phyloP scores from a whole-genome alignment of 805 yeast genomes.

The Yamadazyma paraphyllophila region DNA sequence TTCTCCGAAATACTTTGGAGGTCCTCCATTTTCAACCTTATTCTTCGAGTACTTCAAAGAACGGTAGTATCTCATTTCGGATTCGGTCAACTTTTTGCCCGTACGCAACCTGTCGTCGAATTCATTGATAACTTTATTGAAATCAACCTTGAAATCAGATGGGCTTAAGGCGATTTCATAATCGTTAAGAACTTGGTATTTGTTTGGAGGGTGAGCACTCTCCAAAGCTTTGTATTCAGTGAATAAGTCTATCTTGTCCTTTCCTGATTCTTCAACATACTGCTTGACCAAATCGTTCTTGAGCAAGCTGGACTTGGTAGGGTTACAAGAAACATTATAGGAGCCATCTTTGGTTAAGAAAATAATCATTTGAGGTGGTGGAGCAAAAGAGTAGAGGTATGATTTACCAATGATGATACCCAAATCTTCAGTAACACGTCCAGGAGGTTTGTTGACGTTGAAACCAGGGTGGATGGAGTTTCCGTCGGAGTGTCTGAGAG shows the following conservation, averaged over 20 bases:
- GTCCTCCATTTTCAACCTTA: slow-evolving; percentile 25
- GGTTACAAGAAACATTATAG: slow-evolving; percentile 22
- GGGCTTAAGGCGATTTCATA: slow-evolving; percentile 27
- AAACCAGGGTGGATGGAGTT: slow-evolving; percentile 33
- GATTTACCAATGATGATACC: slow-evolving; percentile 35
- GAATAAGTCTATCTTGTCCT: slow-evolving; percentile 15
- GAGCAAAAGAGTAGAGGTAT: slow-evolving; percentile 41
- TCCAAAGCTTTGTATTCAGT: slow-evolving; percentile 22
- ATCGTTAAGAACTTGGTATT: slow-evolving; percentile 21
- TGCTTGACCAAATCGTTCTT: slow-evolving; percentile 15
- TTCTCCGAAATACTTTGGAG: slow-evolving; percentile 41
- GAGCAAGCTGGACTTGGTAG: slow-evolving; percentile 23
- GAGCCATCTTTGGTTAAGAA: slow-evolving; percentile 39
- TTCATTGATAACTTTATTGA: slow-evolving; percentile 17
- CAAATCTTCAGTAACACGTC: slow-evolving; percentile 25
- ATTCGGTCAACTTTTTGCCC: slow-evolving; percentile 17
- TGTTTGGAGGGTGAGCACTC: slow-evolving; percentile 17
- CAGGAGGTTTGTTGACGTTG: slow-evolving; percentile 33
- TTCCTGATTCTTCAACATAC: slow-evolving; percentile 4
- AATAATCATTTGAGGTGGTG: slow-evolving; percentile 33
- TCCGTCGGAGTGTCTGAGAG: slow-evolving; percentile 16
- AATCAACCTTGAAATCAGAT: slow-evolving; percentile 26
- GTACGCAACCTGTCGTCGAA: slow-evolving; percentile 16
- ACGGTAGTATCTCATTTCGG: slow-evolving; percentile 28
- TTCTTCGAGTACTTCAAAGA: slow-evolving; percentile 31